Base-by-base conservation (phyloP, 768 basidiomycete genomes). In the Xanthoconium purpureum region DNA sequence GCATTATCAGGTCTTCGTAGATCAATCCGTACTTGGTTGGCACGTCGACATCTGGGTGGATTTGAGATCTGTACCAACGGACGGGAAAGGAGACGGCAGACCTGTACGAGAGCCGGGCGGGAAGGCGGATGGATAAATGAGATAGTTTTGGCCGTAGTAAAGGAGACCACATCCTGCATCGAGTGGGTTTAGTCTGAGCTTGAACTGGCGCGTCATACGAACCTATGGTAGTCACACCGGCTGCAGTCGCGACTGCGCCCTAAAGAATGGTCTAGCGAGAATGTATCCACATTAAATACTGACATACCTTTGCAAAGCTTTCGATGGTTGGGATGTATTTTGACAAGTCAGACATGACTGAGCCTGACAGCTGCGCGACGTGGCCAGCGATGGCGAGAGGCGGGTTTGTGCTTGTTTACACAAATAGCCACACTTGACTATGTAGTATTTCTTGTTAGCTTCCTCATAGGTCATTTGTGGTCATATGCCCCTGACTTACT, bases 41-140 rank as follows among this genome's bases (percentile, higher is more conserved):
- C 0, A 71, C 74, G 0, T 85, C 78, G 2, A 97, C 92, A 4
- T 89, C 89, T 89, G 37, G 3, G 28, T 2, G 24, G 67, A 58
- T 14, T 47, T 12, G 29, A 15, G 38, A 40, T 3, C 30, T 17
- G 44, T 5, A 29, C n/a, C 10, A 38, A n/a, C 32, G 36, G 38
- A 13, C 6, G 40, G 30, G 32, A 47, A 18, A n/a, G 12, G 47
- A 57, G 36, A 29, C 38, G n/a, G 63, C 75, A 56, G 55, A 91
- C 93, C 81, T 64, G 77, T 85, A 47, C 94, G 77, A 28, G 93
- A 93, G 2, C 93, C 93, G 6, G 84, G 81, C 52, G 91, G 86
- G 47, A 82, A 87, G 9, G 87, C 86, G 17, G 91, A 87, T 1
- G 94, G 94, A 70, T 96, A 98, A 68, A 98, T 95, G 50, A 98